Base-by-base conservation (phyloP, 2,329 filamentous ascomycete genomes). In the Graphilbum sp. region DNA sequence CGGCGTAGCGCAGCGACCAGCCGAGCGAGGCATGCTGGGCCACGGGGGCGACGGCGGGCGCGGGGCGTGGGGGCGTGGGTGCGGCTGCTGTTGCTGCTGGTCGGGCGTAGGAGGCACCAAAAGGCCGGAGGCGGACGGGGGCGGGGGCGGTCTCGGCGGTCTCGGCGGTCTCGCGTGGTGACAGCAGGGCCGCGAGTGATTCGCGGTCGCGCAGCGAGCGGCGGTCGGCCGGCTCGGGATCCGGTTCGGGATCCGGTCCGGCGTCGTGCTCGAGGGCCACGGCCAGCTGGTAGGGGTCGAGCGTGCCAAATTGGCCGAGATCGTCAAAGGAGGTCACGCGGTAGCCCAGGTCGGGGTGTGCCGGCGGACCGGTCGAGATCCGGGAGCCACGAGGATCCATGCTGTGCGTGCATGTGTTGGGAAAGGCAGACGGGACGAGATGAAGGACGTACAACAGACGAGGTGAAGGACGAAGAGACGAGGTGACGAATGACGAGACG, bases 271-370 rank as follows among this genome's bases (percentile, higher is more conserved):
- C 31, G 3, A 36, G 52, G 42, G 31, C 46, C 34, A 27, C 37
- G n/a, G 41, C 42, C 10, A 41, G 35, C 16, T 41, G 35, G 35
- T 43, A 40, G 2, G 50, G 54, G 39, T 77, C 76, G 50, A 87
- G 94, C 25, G 43, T 47, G 18, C 47, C 50, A 30, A 49, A 48
- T 41, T 53, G 50, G 32, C 47, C 42, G 20, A 57, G 46, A 32
- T 57, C 54, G 15, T 51, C 49, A 7, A 56, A 42, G 24, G 45
- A 50, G 15, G 52, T 51, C 35, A 54, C 53, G 39, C 41, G 42
- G 23, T 41, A 33, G 34, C 37, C 44, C 21, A 42, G 15, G 2
- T 15, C 18, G 17, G 35, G 25, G 15, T 40, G 37, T n/a, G n/a
- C n/a, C n/a, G n/a, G n/a, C n/a, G n/a, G n/a, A n/a, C n/a, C n/a